Evolutionary conservation across 73 alveolate genomes (phyloP), one percentile per base, ranked within the genome.

Genomic region (Paramecium caudatum): DNA sequence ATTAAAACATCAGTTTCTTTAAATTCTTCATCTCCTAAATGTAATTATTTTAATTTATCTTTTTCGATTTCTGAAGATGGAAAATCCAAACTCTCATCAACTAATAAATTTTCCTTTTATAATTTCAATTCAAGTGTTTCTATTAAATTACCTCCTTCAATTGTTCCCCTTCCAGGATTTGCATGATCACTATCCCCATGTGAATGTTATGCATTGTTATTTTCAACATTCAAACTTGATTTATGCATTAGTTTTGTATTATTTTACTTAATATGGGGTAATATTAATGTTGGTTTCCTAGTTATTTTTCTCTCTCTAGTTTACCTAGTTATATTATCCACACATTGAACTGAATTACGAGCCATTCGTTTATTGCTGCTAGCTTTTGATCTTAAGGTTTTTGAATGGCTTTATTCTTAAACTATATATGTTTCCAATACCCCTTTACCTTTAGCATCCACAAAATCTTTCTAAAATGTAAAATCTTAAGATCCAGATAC

Each of bases 371-470:
- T 55, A 55, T 25, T 27, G 10, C 3, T 55, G 0, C 46, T 23
- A 3, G 23, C 45, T 47, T 74, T 37, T 19, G 17, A 16, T 74
- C 68, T 74, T 39, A 27, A 37, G 7, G 27, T 16, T 39, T 37
- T 74, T 69, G 78, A 23, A 9, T 65, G 15, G 12, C 39, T 37
- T 30, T 47, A 49, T 46, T 88, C 82, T 5, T 16, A 19, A n/a
- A 90, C 91, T 16, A 90, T 48, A 74, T 47, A 91, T 1, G 95
- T 91, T 23, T 27, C 82, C 82, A 91, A 62, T 4, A 36, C 45
- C 36, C 95, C 95, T 47, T 91, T 91, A 0, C 95, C 95, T 68
- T 91, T 91, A 36, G 91, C 95, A 25, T 65, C 82, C 1, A 91
- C 92, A 1, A 82, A 27, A 47, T 82, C 65, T n/a, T 27, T 43